These are phyloP conservation scores for Pelargonium nanum DNA, from an alignment of 345 rosid genomes.

Conservation along the genomic window DNA sequence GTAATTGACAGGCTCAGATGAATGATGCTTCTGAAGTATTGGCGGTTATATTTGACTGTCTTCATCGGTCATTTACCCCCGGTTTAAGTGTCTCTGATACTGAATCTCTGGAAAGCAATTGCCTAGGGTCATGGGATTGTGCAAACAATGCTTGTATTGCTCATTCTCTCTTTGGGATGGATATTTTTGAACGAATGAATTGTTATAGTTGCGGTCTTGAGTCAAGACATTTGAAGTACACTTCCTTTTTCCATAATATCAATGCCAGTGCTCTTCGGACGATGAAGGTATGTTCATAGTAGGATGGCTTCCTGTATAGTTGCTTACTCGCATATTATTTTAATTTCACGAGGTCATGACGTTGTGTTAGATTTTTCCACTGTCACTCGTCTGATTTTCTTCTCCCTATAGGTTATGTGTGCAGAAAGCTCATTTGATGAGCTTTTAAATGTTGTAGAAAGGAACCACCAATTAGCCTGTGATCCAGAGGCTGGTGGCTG, in stretches of 20 bases:
- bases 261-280: slow-evolving; percentile 87
- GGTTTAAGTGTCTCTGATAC: slow-evolving; percentile 47
- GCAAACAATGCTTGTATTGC: slow-evolving; percentile 55
- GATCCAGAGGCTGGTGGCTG: slow-evolving; percentile 81
- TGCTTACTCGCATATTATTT: not conserved
- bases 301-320: not conserved
- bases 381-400: slow-evolving; percentile 7
- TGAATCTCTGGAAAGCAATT: slow-evolving; percentile 49
- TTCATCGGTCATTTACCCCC: slow-evolving; percentile 70
- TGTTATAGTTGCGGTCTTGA: slow-evolving; percentile 73
- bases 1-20: slow-evolving; percentile 79
- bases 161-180: slow-evolving; percentile 89
- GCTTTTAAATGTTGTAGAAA: slow-evolving; percentile 70
- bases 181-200: slow-evolving; percentile 68
- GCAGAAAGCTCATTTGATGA: slow-evolving; percentile 67
- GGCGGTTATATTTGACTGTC: slow-evolving; percentile 78
- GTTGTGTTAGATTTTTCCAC: not conserved
- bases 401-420: slow-evolving; percentile 44
- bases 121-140: slow-evolving; percentile 75
- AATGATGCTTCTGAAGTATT: slow-evolving; percentile 98
- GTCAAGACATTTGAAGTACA: slow-evolving; percentile 82
- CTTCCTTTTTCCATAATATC: slow-evolving; percentile 84
- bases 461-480: slow-evolving; percentile 87
- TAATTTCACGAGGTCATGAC: not conserved
- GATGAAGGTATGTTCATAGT: slow-evolving; percentile 50